Evolutionary conservation across 495 filamentous ascomycete species (phyloP).

Genomic region (Tetracladium setigerum): DNA sequence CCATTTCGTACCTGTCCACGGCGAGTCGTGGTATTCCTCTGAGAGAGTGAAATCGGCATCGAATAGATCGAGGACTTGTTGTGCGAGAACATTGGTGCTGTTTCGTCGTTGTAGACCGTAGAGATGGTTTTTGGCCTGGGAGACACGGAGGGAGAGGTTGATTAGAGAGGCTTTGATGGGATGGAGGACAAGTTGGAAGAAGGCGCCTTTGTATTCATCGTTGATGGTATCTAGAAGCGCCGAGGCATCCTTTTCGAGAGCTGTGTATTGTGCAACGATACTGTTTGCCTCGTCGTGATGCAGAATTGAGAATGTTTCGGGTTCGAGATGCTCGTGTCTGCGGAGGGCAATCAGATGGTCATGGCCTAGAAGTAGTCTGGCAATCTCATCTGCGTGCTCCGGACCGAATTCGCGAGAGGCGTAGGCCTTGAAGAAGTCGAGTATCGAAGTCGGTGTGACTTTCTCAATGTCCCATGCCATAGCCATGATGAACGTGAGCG

Average conservation of each 20-base stretch:
- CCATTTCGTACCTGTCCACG: slow-evolving; percentile 60
- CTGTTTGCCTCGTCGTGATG: slow-evolving; percentile 64
- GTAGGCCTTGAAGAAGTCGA: slow-evolving; percentile 44
- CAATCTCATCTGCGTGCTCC: slow-evolving; percentile 38
- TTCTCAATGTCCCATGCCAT: slow-evolving; percentile 52
- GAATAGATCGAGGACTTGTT: slow-evolving; percentile 50
- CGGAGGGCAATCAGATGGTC: slow-evolving; percentile 52
- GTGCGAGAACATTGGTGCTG: slow-evolving; percentile 51
- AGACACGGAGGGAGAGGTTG: slow-evolving; percentile 50
- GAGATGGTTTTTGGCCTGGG: slow-evolving; percentile 50
- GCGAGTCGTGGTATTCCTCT: slow-evolving; percentile 43
- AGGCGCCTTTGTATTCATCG: slow-evolving; percentile 39
- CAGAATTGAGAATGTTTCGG: slow-evolving; percentile 53
- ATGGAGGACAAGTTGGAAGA: slow-evolving; percentile 63
- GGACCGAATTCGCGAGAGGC: slow-evolving; percentile 53
- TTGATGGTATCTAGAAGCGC: slow-evolving; percentile 43
- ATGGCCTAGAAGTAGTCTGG: slow-evolving; percentile 48
- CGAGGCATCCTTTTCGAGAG: slow-evolving; percentile 42
- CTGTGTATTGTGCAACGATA: slow-evolving; percentile 52
- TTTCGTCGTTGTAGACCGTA: slow-evolving; percentile 58
- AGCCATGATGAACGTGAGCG: slow-evolving; percentile 56
- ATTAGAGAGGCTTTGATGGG: slow-evolving; percentile 54
- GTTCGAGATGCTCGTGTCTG: slow-evolving; percentile 61
- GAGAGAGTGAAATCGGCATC: slow-evolving; percentile 54
- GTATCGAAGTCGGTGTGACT: slow-evolving; percentile 42